phyloP scores from a whole-genome alignment of 2,329 filamentous ascomycete genomes.

The Colletotrichum somersetense region DNA sequence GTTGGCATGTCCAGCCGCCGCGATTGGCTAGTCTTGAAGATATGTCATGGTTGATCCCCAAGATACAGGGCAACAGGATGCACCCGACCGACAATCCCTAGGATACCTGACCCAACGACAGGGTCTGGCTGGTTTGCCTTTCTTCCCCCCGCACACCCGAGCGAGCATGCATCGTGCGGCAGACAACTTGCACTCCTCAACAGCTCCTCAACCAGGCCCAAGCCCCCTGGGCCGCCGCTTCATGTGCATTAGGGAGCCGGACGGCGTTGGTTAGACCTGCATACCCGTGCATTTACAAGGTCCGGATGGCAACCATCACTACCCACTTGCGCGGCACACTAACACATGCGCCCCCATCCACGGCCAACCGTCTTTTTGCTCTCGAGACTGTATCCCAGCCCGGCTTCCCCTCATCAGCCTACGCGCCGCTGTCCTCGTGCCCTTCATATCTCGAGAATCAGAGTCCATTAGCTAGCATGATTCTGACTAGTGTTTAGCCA shows the following conservation, averaged over 20 bases:
- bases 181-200: constrained; percentile 17
- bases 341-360: constrained; percentile 27
- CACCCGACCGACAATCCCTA: constrained; percentile 17
- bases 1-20: constrained; percentile 41
- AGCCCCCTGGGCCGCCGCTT: constrained; percentile 1
- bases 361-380: constrained; percentile 2
- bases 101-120: constrained; percentile 31
- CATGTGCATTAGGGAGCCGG: constrained; percentile 8
- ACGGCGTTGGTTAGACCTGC: constrained; percentile 30
- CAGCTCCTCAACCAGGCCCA: constrained; percentile 21
- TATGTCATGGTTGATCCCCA: constrained; percentile 17
- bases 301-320: constrained; percentile 26
- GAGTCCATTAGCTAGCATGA: constrained; percentile 32
- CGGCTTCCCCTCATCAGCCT: constrained; percentile 14
- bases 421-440: constrained; percentile 32
- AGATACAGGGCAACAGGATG: constrained; percentile 16
- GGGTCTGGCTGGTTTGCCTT: constrained; percentile 13
- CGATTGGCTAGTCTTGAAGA: constrained; percentile 23
- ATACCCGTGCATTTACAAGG: constrained; percentile 26
- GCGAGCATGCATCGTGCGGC: constrained; percentile 5
- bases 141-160: constrained; percentile 32
- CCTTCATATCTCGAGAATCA: constrained; percentile 26
- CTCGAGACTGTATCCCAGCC: constrained; percentile 7
- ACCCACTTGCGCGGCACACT: constrained; percentile 10
- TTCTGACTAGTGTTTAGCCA: constrained; percentile 35